Percentiles rank a stretch among this genome's conserved stretches.
These are phyloP conservation scores for Leishmania tropica DNA, from an alignment of 208 protist species.

Conservation along the genomic window DNA sequence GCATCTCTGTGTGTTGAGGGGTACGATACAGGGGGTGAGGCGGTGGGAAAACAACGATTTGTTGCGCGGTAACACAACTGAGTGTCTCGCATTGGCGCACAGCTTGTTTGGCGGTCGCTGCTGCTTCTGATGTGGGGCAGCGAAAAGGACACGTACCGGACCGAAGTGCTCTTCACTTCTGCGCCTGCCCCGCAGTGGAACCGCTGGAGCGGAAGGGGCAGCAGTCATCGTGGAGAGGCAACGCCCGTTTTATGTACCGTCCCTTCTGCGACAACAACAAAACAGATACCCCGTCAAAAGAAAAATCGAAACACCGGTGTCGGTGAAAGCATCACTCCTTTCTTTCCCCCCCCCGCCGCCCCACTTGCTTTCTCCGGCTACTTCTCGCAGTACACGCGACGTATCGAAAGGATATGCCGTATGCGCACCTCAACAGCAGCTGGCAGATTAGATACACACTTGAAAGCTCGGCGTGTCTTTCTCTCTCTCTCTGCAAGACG, in stretches of 20 bases:
- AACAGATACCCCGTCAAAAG: too few relatives aligned
- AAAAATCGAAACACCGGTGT: neutral
- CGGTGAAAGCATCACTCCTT: neutral
- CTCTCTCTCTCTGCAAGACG: neutral
- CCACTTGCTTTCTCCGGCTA: neutral
- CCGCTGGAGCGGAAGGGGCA: too few relatives aligned
- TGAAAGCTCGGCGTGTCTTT: too few relatives aligned
- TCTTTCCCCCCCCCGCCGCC: too few relatives aligned
- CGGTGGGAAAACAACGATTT: too few relatives aligned
- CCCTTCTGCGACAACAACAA: neutral
- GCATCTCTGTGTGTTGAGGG: too few relatives aligned
- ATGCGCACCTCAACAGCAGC: neutral
- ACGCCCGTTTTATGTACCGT: neutral
- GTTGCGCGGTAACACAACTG: neutral
- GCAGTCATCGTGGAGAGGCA: neutral
- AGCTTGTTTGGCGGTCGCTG: neutral
- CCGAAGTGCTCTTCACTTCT: neutral
- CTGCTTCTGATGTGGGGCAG: neutral
- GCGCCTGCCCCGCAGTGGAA: neutral
- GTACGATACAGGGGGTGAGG: too few relatives aligned
- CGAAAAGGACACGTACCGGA: neutral
- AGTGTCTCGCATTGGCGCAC: neutral
- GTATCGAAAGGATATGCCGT: neutral
- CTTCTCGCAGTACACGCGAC: neutral
- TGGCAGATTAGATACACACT: neutral